Evolutionary conservation across 306 rosid species (phyloP), one percentile per base, ranked within the genome.

Genomic region (Castanospermum australe): DNA sequence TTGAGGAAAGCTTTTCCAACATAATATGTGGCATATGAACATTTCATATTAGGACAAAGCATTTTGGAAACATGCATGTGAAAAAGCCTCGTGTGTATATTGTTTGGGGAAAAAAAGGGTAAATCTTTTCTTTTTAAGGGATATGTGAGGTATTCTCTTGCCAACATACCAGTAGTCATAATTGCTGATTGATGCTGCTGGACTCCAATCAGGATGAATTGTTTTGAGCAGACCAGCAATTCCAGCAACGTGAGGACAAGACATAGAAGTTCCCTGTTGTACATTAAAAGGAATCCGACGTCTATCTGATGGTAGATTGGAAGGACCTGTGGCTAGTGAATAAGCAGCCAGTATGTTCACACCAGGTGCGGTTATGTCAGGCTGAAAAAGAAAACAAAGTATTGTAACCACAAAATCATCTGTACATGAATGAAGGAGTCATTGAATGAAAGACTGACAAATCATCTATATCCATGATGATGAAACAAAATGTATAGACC

Each of bases 351-450:
- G 25, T 61, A 91, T 84, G 70, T 76, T 81, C 61, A 86, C 85
- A 6, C 97, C 92, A 5, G 97, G 97, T 15, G 88, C 97, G n/a
- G 82, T 83, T 42, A 92, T 67, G 57, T 92, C 97, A 28, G 92
- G 92, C 96, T 90, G 88, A 73, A 82, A 79, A 61, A 59, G 12
- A 36, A 30, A 56, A 67, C 17, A 54, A 50, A 22, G 21, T 4
- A 18, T 8, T 62, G 14, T 30, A 28, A 28, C 4, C 13, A 0
- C 4, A 64, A 73, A 41, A 0, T 45, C 6, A 45, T 8, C 10
- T n/a, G 0, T n/a, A 44, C n/a, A 1, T 35, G 36, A 35, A 33
- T 44, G 57, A 2, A 60, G 7, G 42, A 36, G 8, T 13, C 10
- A 77, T 5, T 54, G 10, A 38, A n/a, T 22, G 5, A 42, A 48